A percentile compares a stretch with the other conserved stretches of the same genome.
These are phyloP conservation scores for Xylariaceae sp. DNA, from an alignment of 2,329 filamentous ascomycete genomes.

Conservation along the genomic window DNA sequence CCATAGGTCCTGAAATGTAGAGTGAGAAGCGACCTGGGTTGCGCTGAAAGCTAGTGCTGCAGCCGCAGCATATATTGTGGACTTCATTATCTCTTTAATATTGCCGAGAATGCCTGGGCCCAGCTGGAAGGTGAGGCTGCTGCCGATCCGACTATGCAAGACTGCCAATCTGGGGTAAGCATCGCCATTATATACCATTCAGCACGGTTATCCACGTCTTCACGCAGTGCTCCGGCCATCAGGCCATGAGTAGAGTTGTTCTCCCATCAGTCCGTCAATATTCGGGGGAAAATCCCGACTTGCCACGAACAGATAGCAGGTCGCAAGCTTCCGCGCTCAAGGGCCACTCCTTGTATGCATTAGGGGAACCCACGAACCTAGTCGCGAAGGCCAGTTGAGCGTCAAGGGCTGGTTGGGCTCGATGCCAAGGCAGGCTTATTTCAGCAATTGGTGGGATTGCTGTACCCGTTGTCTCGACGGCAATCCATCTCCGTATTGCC, in stretches of 20 bases:
- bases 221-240: neutral
- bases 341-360: constrained; percentile 7
- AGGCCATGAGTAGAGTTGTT: neutral
- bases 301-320: constrained; percentile 3
- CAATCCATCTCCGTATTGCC: constrained; percentile 25
- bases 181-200: too few species aligned
- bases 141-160: neutral
- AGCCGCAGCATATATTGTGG: constrained; percentile 27
- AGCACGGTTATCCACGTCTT: too few species aligned
- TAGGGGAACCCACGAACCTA: constrained; percentile 1
- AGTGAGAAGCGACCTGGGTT: constrained; percentile 42
- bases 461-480: constrained; percentile 18
- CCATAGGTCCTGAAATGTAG: constrained; percentile 53
- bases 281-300: constrained; percentile 11
- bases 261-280: neutral
- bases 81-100: constrained; percentile 35
- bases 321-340: constrained; percentile 1
- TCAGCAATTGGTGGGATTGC: constrained; percentile 19
- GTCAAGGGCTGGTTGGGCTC: too few species aligned
- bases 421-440: neutral
- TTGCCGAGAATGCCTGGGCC: neutral
- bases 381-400: neutral
- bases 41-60: constrained; percentile 33
- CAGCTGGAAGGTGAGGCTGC: neutral
- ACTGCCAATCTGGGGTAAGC: too few species aligned